Conservation (phyloP, 2,329 filamentous ascomycete species). For the Hysterium pulicare region DNA sequence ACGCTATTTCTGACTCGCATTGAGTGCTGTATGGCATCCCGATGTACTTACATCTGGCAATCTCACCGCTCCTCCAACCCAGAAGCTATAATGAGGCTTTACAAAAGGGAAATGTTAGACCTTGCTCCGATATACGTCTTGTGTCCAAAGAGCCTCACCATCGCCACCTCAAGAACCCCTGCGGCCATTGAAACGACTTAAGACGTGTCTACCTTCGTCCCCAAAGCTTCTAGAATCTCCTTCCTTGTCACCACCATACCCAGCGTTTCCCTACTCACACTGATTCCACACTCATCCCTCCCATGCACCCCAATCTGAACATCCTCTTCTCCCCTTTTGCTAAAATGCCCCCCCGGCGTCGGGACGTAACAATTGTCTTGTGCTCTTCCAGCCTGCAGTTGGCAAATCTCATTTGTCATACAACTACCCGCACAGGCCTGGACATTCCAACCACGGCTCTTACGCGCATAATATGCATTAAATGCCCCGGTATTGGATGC, state of each 20-base stretch:
- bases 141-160: too few species aligned
- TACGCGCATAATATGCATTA: conserved; percentile 46
- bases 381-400: conserved; percentile 50
- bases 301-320: too few species aligned
- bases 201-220: too few species aligned
- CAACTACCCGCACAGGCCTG: conserved; percentile 45
- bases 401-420: conserved; percentile 48
- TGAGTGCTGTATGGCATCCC: too few species aligned
- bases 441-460: conserved; percentile 46
- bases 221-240: background rate
- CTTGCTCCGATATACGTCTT: too few species aligned
- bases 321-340: background rate
- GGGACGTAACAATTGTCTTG: conserved; percentile 48
- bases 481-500: conserved; percentile 40
- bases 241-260: background rate
- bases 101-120: too few species aligned
- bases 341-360: background rate
- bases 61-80: too few species aligned
- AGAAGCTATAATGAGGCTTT: too few species aligned
- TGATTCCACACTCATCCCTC: background rate
- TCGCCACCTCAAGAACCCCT: too few species aligned
- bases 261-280: background rate
- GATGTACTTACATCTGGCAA: too few species aligned
- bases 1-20: too few species aligned
- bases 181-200: too few species aligned